Evolutionary conservation across 345 rosid species (phyloP), one percentile per base, ranked within the genome.

Genomic region (Hypericum perforatum): DNA sequence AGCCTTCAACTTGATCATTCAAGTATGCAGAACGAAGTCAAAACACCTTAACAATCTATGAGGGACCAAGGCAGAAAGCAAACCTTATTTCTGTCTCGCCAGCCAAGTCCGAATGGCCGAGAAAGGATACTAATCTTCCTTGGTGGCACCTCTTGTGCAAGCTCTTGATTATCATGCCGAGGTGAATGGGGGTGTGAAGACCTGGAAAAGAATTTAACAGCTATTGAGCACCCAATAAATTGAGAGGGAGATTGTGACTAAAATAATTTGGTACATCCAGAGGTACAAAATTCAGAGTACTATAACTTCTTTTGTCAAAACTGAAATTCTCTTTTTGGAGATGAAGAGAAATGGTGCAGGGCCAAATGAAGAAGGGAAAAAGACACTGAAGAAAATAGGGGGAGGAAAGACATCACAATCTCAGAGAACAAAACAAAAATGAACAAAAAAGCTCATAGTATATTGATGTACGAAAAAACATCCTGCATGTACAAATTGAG

Each of bases 61-160:
- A 6, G 6, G 16, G 2, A 37, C 6, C 2, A 39, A 6, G 13
- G 45, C 4, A 8, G 22, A 36, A 16, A 29, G 61, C 71, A 45
- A 57, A 88, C 98, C 94, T 88, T 88, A 76, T 80, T 92, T 67
- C 80, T 70, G 78, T 92, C 98, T 59, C 95, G 95, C 98, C 98
- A 92, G 52, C 95, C 88, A 60, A 92, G 82, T 56, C 89, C 95
- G 75, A 92, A 92, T 56, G 98, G 97, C 22, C 97, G 76, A 49
- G 82, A 66, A 45, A 91, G 82, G 70, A 92, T 71, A 60, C 97
- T 70, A 57, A 84, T 78, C 76, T 84, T 85, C 66, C 94, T 79
- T 14, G 78, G 61, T 8, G 95, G 91, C 38, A 75, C 53, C 51
- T 88, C 98, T 62, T 70, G 84, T 9, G 58, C 43, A 53, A 75